Percentiles rank a stretch among this genome's conserved stretches.
Conservation (phyloP, 208 protist species). For the Novymonas esmeraldas region DNA sequence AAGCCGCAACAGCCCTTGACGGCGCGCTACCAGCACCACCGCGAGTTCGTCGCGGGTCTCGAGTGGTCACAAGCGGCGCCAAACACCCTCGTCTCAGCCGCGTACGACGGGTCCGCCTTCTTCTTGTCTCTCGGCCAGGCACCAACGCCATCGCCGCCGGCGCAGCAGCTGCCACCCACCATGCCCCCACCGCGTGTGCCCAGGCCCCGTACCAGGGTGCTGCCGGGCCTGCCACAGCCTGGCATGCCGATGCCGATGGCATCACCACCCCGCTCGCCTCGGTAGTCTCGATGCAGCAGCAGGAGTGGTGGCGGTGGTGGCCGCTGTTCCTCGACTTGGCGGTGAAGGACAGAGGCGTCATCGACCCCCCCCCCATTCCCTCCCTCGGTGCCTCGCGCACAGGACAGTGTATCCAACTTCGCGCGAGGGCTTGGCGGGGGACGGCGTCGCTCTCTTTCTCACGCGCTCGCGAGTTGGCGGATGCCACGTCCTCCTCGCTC, state of each 20-base stretch:
- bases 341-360: too few species aligned
- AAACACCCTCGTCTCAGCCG: conserved; percentile 61
- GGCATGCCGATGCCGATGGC: conserved; percentile 46
- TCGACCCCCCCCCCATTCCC: too few species aligned
- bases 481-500: too few species aligned
- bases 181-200: conserved; percentile 77
- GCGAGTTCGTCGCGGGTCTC: conserved; percentile 89
- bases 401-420: too few species aligned
- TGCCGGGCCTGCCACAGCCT: conserved; percentile 64
- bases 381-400: too few species aligned
- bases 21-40: conserved; percentile 85
- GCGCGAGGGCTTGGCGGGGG: too few species aligned
- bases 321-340: too few species aligned
- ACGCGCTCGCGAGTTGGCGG: too few species aligned
- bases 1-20: conserved; percentile 79
- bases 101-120: conserved; percentile 79
- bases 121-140: conserved; percentile 68
- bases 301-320: neutral
- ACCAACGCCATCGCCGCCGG: conserved; percentile 53
- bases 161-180: conserved; percentile 56
- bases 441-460: too few species aligned
- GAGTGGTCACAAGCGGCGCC: conserved; percentile 81
- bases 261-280: conserved; percentile 37
- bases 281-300: conserved; percentile 7
- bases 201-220: conserved; percentile 54